Base-by-base conservation (phyloP, 345 rosid species). In the Clausena lansium region DNA sequence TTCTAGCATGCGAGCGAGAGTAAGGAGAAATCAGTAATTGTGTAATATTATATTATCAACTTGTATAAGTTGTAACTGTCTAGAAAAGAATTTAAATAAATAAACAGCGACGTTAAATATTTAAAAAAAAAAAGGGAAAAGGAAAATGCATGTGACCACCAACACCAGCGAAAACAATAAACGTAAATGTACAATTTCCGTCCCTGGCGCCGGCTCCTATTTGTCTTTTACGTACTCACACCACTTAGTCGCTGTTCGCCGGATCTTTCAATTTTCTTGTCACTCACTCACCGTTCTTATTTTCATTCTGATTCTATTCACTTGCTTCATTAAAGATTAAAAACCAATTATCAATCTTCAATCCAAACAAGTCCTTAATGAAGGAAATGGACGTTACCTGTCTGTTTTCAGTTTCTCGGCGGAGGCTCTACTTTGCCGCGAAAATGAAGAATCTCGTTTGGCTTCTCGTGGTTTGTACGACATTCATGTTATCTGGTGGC, bases 201-300 rank as follows among this genome's bases (percentile, higher is more conserved):
- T 75, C 32, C 32, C 83, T 68, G 50, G 60, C 84, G 86, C 88
- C 85, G 88, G 85, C 84, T 33, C 27, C 38, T 76, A 67, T 50
- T 83, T 77, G 81, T 84, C 85, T 74, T 81, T 73, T 77, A 59
- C 60, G 60, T 75, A 70, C 38, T 45, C 67, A 41, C 19, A 27
- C 39, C 41, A 20, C 77, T 55, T 2, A 24, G 30, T 22, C 72
- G 41, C 45, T 28, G 45, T 75, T 59, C 22, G 47, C 63, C 47
- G 58, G 66, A 70, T 28, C 65, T 64, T 5, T 61, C 65, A 52
- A 52, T 52, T 61, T 55, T 65, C 68, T 60, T 27, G 58, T 80
- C 36, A 38, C 50, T 45, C 17, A 45, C 50, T 45, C 9, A 73
- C 35, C 35, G 61, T 50, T 60, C 24, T 50, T 24, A 41, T 47